phyloP scores from a whole-genome alignment of 352 stramenopile genomes.

The Globisporangium echinulatum region DNA sequence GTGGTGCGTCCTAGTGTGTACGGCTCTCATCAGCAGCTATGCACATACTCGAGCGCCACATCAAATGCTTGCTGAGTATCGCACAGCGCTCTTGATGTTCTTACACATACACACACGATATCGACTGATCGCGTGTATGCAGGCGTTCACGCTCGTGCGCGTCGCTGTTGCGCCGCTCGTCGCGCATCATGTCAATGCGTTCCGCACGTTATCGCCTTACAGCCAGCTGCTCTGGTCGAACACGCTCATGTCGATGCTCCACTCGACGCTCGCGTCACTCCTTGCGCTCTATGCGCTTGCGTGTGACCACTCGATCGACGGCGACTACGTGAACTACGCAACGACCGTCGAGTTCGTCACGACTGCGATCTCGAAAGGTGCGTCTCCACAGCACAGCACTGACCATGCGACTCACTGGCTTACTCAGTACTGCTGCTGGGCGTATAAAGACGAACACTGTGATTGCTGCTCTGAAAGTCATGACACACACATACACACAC shows the following conservation, averaged over 20 bases:
- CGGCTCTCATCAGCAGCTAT: neutral
- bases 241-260: constrained; percentile 66
- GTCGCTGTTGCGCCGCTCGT: constrained; percentile 32
- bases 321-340: constrained; percentile 32
- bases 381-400: too few species aligned
- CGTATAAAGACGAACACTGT: too few species aligned
- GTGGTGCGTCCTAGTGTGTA: constrained; percentile 22
- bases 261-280: constrained; percentile 54
- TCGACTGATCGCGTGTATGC: too few species aligned
- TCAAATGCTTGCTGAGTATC: too few species aligned
- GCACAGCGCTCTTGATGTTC: too few species aligned
- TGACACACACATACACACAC: too few species aligned
- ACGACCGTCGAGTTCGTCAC: constrained; percentile 38
- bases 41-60: neutral
- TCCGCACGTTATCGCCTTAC: constrained; percentile 31
- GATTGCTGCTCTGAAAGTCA: too few species aligned
- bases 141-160: constrained; percentile 46
- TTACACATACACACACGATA: neutral
- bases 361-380: constrained; percentile 61
- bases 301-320: constrained; percentile 40
- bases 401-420: too few species aligned
- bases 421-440: too few species aligned
- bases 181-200: constrained; percentile 35
- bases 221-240: constrained; percentile 62
- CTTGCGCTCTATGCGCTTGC: constrained; percentile 43